Percentiles rank a stretch among this genome's conserved stretches.
phyloP scores from a whole-genome alignment of 306 rosid genomes.

The Mimosa bimucronata region DNA sequence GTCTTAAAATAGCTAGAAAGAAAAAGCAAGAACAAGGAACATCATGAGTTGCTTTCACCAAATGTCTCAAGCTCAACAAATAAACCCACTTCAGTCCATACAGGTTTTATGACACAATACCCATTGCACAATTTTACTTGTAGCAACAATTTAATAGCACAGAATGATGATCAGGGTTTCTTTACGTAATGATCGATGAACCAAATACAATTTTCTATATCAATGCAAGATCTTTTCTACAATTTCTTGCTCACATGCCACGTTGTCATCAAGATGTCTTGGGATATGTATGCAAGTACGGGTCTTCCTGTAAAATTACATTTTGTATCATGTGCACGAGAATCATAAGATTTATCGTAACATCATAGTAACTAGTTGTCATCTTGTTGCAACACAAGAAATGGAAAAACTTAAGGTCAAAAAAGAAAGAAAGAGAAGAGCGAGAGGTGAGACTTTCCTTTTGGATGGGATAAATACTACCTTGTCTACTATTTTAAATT shows the following conservation, averaged over 20 bases:
- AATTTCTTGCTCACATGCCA: conserved; percentile 5
- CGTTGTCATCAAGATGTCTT: conserved; percentile 56
- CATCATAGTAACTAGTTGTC: conserved; percentile 14
- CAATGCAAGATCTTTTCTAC: neutral
- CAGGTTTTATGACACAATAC: neutral
- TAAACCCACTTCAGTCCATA: neutral
- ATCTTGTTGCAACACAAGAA: neutral
- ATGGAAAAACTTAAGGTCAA: neutral
- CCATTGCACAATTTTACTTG: conserved; percentile 1
- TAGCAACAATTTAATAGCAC: neutral
- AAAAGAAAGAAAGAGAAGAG: conserved; percentile 1
- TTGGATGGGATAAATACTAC: conserved; percentile 7
- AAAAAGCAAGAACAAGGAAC: neutral
- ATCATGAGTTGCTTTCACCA: neutral
- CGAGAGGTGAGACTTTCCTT: conserved; percentile 19
- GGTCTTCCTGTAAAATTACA: conserved; percentile 69
- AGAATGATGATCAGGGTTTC: neutral
- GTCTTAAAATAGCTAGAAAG: neutral
- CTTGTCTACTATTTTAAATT: conserved; percentile 23
- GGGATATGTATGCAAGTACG: conserved; percentile 93
- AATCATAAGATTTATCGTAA: conserved; percentile 6
- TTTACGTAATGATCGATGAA: neutral
- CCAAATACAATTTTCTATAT: conserved; percentile 3
- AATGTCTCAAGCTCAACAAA: neutral
- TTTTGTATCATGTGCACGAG: conserved; percentile 33